Base-by-base conservation (phyloP, 2,329 filamentous ascomycete species). In the Aspergillaceae sp. region DNA sequence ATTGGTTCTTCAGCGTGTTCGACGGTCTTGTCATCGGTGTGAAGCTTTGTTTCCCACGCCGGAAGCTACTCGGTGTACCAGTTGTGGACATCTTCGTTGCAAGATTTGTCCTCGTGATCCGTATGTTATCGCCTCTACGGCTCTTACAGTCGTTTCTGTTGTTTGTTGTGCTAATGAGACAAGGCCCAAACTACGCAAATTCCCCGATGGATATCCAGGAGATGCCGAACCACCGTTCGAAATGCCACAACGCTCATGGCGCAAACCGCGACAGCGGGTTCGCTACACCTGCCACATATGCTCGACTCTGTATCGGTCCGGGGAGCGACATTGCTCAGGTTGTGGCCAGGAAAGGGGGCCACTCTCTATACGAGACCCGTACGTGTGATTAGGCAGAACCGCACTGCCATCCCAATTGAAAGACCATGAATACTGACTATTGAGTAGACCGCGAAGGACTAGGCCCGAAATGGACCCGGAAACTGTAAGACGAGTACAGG, bases 11-110 rank as follows among this genome's bases (percentile, higher is more conserved):
- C 85, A 92, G 69, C 78, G 86, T 29, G 77, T 92, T 40, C 76
- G 86, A 46, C 80, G 87, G 48, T 82, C 72, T 43, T 94, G 89
- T 64, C 88, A 94, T 66, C 74, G 79, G 56, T 94, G 89, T 63
- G 63, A 78, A 41, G 77, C 72, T 2, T 60, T 83, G 1, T 92
- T 89, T 60, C 64, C 68, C 1, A 59, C 73, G 4, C 11, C 11
- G 36, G 72, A 75, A 30, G 72, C 67, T 49, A 87, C 83, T 49
- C 69, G 78, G 61, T 94, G 89, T 63, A 66, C 73, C 5, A 74
- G 73, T 35, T 94, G 89, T 65, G 70, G 74, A 29, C 89, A 94
- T 64, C 64, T 75, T 43, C 82, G 87, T 19, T 40, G 29, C 33
- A 43, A 36, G n/a, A 34, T 29, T 28, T 33, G 9, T 43, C 29